Percentiles rank a stretch among this genome's conserved stretches.
These are phyloP conservation scores for Rhodotorula sp. DNA, from an alignment of 1,284 basidiomycete species.

Conservation along the genomic window DNA sequence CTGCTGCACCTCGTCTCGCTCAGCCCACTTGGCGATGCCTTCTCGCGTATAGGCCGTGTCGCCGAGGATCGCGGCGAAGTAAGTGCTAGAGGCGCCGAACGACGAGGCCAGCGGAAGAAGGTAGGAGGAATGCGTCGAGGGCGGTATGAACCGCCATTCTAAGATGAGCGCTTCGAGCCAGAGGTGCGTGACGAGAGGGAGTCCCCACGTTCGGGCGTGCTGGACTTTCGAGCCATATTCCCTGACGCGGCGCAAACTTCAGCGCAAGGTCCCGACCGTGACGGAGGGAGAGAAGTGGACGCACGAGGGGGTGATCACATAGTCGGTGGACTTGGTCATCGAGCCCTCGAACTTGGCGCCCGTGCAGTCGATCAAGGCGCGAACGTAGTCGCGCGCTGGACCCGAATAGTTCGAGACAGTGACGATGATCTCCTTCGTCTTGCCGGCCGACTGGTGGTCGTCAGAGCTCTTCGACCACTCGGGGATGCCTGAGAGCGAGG, in stretches of 20 bases:
- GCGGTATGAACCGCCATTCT: slow-evolving; percentile 59
- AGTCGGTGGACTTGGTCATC: slow-evolving; percentile 66
- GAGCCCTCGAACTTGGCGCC: slow-evolving; percentile 77
- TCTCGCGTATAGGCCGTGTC: slow-evolving; percentile 13
- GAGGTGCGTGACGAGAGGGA: slow-evolving; percentile 79
- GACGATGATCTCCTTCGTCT: slow-evolving; percentile 47
- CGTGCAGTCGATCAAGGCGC: slow-evolving; percentile 71
- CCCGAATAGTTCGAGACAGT: slow-evolving; percentile 87
- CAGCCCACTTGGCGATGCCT: slow-evolving; percentile 27
- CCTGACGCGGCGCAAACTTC: slow-evolving; percentile 55
- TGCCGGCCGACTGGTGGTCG: too few species aligned
- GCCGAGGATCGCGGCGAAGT: slow-evolving; percentile 32
- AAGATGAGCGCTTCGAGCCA: slow-evolving; percentile 87
- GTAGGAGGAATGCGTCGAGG: slow-evolving; percentile 13
- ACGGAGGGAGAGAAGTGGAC: too few species aligned
- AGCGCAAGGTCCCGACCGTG: too few species aligned
- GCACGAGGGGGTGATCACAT: slow-evolving; percentile 77
- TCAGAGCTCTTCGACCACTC: neutral
- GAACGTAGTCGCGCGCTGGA: slow-evolving; percentile 76
- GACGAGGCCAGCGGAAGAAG: neutral
- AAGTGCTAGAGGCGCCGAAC: slow-evolving; percentile 2
- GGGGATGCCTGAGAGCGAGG: slow-evolving; percentile 38
- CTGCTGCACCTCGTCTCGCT: slow-evolving; percentile 9
- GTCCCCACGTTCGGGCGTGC: slow-evolving; percentile 73
- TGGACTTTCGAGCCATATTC: slow-evolving; percentile 67